Conservation (phyloP, 148 eudicot species). For the Dysphania ambrosioides region DNA sequence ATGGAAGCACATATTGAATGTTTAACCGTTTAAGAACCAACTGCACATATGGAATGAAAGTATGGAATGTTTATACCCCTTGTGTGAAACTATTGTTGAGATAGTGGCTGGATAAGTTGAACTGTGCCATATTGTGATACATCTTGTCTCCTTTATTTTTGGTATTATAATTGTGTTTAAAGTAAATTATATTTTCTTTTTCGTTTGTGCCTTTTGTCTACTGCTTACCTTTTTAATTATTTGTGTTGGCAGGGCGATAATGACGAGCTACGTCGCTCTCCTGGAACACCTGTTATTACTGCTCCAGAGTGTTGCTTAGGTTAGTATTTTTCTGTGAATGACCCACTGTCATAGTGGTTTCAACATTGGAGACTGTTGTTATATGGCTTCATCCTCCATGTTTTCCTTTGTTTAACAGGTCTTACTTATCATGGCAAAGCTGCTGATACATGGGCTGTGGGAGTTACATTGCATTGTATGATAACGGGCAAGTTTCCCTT, state of each 20-base stretch:
- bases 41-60: no score
- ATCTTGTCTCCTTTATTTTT: no score
- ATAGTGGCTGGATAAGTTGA: neutral
- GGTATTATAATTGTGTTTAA: neutral
- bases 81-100: neutral
- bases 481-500: slow-evolving; percentile 83
- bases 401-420: slow-evolving; percentile 42
- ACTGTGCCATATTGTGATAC: neutral
- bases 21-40: no score
- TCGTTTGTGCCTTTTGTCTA: neutral
- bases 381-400: neutral
- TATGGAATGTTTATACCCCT: no score
- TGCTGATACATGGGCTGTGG: slow-evolving; percentile 98
- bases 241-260: slow-evolving; percentile 62
- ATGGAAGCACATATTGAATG: no score
- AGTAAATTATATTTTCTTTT: neutral
- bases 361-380: neutral
- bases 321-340: slow-evolving; percentile 24
- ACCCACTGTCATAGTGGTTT: neutral
- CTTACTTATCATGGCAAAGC: slow-evolving; percentile 75
- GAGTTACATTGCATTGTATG: slow-evolving; percentile 83
- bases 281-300: slow-evolving; percentile 97
- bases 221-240: neutral
- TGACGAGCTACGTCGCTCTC: slow-evolving; percentile 94
- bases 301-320: slow-evolving; percentile 99